These are phyloP conservation scores for Verticillium zaregamsianum DNA, from an alignment of 2,329 filamentous ascomycete species.

Conservation along the genomic window DNA sequence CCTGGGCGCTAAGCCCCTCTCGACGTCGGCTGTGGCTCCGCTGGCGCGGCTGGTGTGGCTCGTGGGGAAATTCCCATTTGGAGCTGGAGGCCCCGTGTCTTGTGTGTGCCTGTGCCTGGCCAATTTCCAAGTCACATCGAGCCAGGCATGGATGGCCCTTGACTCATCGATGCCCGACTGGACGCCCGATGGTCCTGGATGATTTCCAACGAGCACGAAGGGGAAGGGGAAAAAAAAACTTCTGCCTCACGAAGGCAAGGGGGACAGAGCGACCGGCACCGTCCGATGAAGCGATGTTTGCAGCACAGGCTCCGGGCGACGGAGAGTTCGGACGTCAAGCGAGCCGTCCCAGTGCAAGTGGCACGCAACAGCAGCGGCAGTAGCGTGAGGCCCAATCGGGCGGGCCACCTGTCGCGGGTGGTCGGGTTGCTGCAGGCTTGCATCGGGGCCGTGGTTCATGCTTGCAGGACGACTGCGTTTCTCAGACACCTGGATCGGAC, in stretches of 20 bases:
- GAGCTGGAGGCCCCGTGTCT: too few relatives aligned
- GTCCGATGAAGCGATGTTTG: background rate
- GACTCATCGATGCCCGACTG: conserved; percentile 10
- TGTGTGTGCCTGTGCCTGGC: too few relatives aligned
- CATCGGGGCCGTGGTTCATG: background rate
- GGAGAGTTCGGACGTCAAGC: background rate
- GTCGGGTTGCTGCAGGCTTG: background rate
- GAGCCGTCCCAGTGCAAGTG: too few relatives aligned
- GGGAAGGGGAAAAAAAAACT: background rate
- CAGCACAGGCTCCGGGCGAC: background rate
- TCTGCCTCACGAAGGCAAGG: background rate
- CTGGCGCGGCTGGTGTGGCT: background rate
- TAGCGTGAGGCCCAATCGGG: background rate
- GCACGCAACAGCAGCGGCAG: background rate
- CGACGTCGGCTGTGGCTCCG: background rate
- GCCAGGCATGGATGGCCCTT: conserved; percentile 3
- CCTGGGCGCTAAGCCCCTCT: background rate
- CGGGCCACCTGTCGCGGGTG: background rate
- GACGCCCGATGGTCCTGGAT: conserved; percentile 4
- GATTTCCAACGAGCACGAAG: background rate
- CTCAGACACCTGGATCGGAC: background rate
- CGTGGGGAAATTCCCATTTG: background rate
- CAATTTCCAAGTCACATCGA: background rate
- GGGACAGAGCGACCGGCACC: background rate
- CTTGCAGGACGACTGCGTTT: background rate